Evolutionary conservation across 2,329 filamentous ascomycete species (phyloP).

Genomic region (Alternaria sp.): DNA sequence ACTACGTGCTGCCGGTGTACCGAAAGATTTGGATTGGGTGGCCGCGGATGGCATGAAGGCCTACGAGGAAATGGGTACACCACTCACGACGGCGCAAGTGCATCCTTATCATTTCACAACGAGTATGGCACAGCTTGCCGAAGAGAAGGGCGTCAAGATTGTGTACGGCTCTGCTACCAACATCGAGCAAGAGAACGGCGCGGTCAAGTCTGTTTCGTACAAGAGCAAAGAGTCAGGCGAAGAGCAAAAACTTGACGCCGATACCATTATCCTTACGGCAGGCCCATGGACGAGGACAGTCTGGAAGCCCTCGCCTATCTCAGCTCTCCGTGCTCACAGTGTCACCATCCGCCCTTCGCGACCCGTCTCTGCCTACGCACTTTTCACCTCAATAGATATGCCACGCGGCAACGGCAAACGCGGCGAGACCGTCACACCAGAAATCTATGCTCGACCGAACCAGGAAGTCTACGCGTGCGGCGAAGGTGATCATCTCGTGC

Average conservation of each 20-base stretch:
- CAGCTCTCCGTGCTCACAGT: constrained; percentile 68
- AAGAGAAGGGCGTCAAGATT: constrained; percentile 66
- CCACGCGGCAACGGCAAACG: constrained; percentile 59
- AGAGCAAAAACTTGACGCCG: constrained; percentile 61
- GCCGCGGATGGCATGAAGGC: constrained; percentile 69
- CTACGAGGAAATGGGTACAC: constrained; percentile 86
- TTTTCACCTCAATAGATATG: constrained; percentile 87
- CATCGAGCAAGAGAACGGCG: constrained; percentile 66
- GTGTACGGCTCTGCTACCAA: constrained; percentile 72
- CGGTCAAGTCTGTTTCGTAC: constrained; percentile 71
- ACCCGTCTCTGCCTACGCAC: constrained; percentile 74
- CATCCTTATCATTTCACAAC: constrained; percentile 93
- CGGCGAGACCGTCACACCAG: constrained; percentile 73
- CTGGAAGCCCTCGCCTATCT: constrained; percentile 64
- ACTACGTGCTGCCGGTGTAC: constrained; percentile 68
- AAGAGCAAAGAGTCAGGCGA: constrained; percentile 58
- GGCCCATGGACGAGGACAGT: constrained; percentile 68
- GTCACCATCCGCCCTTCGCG: constrained; percentile 66
- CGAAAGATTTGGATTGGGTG: constrained; percentile 85
- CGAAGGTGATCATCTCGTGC: constrained; percentile 78
- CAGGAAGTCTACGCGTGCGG: constrained; percentile 94
- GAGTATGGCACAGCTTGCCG: constrained; percentile 78
- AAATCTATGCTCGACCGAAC: constrained; percentile 91
- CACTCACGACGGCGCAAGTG: constrained; percentile 86
- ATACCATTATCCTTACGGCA: constrained; percentile 65